Evolutionary conservation across 257 asterid genomes (phyloP).

Genomic region (Asclepias syriaca): DNA sequence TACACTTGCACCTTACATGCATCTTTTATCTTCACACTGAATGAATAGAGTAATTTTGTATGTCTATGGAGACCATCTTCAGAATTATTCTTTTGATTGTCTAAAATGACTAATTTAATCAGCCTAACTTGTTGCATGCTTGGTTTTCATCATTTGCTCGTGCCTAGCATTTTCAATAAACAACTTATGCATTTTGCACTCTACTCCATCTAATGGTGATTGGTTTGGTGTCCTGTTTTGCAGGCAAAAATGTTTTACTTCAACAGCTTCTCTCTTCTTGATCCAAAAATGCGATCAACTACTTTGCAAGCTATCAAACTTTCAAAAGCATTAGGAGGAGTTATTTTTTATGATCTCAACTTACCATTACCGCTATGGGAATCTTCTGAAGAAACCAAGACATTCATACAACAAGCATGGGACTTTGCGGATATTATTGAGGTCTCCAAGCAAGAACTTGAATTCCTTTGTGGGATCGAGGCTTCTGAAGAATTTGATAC

Average conservation of each 20-base stretch:
- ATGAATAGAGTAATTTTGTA: background rate
- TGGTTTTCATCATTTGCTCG: background rate
- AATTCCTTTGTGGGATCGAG: constrained; percentile 74
- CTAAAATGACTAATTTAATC: background rate
- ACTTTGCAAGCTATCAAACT: constrained; percentile 59
- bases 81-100: background rate
- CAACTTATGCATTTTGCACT: background rate
- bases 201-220: background rate
- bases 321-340: constrained; percentile 63
- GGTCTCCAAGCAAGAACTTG: constrained; percentile 91
- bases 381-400: constrained; percentile 64
- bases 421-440: constrained; percentile 71
- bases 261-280: constrained; percentile 79
- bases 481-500: constrained; percentile 66
- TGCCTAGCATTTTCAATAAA: background rate
- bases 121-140: background rate
- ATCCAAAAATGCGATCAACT: constrained; percentile 68
- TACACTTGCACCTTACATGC: background rate
- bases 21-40: background rate
- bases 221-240: constrained; percentile 11
- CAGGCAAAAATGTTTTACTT: constrained; percentile 94
- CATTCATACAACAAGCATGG: constrained; percentile 61
- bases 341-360: constrained; percentile 76
- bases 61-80: background rate
- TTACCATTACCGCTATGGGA: constrained; percentile 88